A percentile compares a stretch with the other conserved stretches of the same genome.
Evolutionary conservation across 257 asterid species (phyloP).

Genomic region (Jaltomata sinuosa): DNA sequence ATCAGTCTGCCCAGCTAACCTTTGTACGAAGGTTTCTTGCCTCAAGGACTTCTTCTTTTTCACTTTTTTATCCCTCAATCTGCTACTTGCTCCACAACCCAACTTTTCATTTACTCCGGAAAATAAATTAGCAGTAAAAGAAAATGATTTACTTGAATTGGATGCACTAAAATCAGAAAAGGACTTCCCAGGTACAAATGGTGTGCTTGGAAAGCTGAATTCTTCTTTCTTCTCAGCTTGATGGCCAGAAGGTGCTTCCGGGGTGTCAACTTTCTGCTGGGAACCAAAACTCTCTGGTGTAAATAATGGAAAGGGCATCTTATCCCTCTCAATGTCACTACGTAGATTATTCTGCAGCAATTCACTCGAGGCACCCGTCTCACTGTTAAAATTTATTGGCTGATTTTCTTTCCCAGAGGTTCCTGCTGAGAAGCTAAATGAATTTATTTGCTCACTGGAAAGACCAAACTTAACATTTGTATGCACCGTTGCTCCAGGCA

Average conservation of each 20-base stretch:
- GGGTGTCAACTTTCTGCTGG: conserved; percentile 13
- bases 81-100: conserved; percentile 27
- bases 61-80: conserved; percentile 27
- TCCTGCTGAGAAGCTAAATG: conserved; percentile 12
- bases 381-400: conserved; percentile 13
- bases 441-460: conserved; percentile 1
- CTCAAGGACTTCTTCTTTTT: conserved; percentile 42
- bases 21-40: conserved; percentile 26
- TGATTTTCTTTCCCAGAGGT: conserved; percentile 24
- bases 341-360: conserved; percentile 1
- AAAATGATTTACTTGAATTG: conserved; percentile 24
- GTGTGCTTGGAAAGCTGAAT: conserved; percentile 20
- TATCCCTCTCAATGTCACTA: conserved; percentile 9
- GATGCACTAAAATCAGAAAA: conserved; percentile 27
- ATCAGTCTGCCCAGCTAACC: conserved; percentile 24
- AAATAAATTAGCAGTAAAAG: conserved; percentile 23
- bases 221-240: conserved; percentile 30
- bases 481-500: not conserved
- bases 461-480: not conserved
- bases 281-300: conserved; percentile 16
- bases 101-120: conserved; percentile 19
- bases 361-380: conserved; percentile 13
- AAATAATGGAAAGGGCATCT: conserved; percentile 13
- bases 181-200: conserved; percentile 20
- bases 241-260: conserved; percentile 20